Evolutionary conservation across 139 green algal genomes (phyloP).

Genomic region (Closterium sp.): DNA sequence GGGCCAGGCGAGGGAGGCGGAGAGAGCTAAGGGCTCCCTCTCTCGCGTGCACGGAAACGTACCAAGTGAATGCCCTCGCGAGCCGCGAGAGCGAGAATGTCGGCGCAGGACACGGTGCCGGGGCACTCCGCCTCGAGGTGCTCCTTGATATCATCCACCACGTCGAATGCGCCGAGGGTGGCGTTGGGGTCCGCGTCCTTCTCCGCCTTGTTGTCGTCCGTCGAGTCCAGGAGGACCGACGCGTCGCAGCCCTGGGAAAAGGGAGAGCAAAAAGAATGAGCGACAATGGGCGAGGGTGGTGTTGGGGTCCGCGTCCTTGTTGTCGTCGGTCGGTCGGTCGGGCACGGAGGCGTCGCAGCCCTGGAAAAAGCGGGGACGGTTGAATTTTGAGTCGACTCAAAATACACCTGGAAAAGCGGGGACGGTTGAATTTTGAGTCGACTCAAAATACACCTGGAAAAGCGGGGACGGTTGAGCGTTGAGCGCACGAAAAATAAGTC

Average conservation of each 20-base stretch:
- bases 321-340: too few relatives aligned
- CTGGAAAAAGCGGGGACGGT: too few relatives aligned
- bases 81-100: constrained; percentile 9
- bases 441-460: too few relatives aligned
- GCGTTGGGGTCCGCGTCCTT: not conserved
- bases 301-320: too few relatives aligned
- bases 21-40: not conserved
- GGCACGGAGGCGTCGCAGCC: too few relatives aligned
- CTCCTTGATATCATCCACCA: constrained; percentile 15
- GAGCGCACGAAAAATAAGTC: too few relatives aligned
- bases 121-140: constrained; percentile 11
- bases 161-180: not conserved
- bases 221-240: constrained; percentile 9
- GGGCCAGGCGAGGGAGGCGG: too few relatives aligned
- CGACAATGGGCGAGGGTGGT: not conserved
- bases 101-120: constrained; percentile 20
- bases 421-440: too few relatives aligned
- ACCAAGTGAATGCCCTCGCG: not conserved
- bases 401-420: too few relatives aligned
- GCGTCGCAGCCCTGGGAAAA: constrained; percentile 12
- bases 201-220: not conserved
- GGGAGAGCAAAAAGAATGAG: not conserved
- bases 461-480: too few relatives aligned
- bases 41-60: not conserved
- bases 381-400: too few relatives aligned